A percentile compares a stretch with the other conserved stretches of the same genome.
Conservation (phyloP, 202 grass and related monocot genomes). For the Musa balbisiana region DNA sequence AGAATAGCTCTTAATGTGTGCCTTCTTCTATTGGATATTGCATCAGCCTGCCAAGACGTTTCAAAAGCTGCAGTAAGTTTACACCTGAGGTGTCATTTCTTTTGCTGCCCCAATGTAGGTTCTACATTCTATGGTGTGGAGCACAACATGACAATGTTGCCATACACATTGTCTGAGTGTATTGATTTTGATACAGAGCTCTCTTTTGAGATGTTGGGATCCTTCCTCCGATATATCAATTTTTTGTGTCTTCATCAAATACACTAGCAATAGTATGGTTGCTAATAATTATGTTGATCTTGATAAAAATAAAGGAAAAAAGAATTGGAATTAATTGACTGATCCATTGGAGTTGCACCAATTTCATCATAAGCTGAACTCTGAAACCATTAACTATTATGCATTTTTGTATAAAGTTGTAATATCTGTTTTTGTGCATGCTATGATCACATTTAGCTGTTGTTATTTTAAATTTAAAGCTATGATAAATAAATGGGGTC, state of each 20-base stretch:
- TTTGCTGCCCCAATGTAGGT: neutral
- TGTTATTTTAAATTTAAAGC: neutral
- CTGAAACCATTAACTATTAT: no score
- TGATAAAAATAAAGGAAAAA: no score
- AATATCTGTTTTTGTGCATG: neutral
- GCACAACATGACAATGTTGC: neutral
- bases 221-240: no score
- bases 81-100: neutral
- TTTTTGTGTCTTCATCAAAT: no score
- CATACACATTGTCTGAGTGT: neutral
- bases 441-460: neutral
- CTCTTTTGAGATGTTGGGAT: no score
- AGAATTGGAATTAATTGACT: no score
- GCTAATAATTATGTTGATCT: neutral
- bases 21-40: slow-evolving; percentile 87
- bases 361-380: no score
- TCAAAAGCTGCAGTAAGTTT: slow-evolving; percentile 72
- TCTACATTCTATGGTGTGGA: no score
- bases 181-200: no score
- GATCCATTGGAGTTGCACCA: no score
- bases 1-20: slow-evolving; percentile 89
- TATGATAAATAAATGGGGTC: neutral
- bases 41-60: slow-evolving; percentile 75
- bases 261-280: neutral
- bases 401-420: neutral